These are phyloP conservation scores for Naganishia liquefaciens DNA, from an alignment of 1,284 basidiomycete species.

Conservation along the genomic window DNA sequence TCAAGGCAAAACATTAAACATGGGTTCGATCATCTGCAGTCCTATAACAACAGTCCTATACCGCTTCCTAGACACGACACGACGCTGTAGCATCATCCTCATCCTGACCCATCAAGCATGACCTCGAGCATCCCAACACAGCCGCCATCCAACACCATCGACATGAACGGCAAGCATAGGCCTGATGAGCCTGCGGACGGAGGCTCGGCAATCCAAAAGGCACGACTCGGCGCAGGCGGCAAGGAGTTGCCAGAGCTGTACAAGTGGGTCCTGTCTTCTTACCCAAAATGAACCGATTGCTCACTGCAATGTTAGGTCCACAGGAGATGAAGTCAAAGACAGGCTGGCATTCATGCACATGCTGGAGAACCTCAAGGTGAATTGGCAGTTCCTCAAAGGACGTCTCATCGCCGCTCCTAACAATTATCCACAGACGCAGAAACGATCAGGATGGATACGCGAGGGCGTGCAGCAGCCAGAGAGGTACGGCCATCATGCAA, in stretches of 20 bases:
- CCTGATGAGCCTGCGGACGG: background rate
- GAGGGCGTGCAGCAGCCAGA: constrained; percentile 75
- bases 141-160: background rate
- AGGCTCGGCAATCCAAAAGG: constrained; percentile 17
- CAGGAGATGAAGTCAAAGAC: constrained; percentile 64
- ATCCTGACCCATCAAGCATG: background rate
- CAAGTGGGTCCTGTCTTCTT: constrained; percentile 40
- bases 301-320: constrained; percentile 55
- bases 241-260: constrained; percentile 47
- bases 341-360: constrained; percentile 85
- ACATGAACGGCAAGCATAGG: constrained; percentile 16
- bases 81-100: background rate
- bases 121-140: constrained; percentile 18
- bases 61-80: no score
- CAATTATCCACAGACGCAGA: constrained; percentile 57
- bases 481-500: constrained; percentile 61
- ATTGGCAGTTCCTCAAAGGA: background rate
- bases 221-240: constrained; percentile 49
- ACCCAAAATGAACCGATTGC: background rate
- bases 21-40: background rate
- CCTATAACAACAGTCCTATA: background rate
- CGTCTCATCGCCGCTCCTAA: background rate
- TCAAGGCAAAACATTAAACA: constrained; percentile 5
- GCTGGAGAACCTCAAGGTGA: constrained; percentile 80
- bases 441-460: constrained; percentile 90